Conservation (phyloP, 768 basidiomycete genomes). For the Podaxis sp. region DNA sequence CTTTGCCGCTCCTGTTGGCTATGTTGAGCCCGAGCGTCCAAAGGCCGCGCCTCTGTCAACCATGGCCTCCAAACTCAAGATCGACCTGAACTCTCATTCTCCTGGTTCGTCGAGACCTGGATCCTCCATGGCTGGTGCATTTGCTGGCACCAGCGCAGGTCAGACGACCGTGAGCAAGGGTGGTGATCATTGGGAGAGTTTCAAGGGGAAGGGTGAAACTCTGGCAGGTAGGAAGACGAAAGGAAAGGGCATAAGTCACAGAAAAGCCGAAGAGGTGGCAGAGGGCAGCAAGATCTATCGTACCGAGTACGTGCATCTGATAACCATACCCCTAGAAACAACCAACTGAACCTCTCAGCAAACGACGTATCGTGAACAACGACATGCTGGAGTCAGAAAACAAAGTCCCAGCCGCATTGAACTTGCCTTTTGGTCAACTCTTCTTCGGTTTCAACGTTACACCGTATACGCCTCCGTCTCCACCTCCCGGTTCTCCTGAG, state of each 20-base stretch:
- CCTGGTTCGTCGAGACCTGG: constrained; percentile 83
- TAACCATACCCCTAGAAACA: not conserved
- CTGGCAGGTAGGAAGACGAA: constrained; percentile 89
- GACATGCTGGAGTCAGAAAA: constrained; percentile 66
- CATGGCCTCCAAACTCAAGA: constrained; percentile 96
- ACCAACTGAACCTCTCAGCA: constrained; percentile 38
- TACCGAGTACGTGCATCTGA: constrained; percentile 65
- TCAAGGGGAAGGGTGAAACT: constrained; percentile 94
- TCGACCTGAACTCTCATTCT: constrained; percentile 83
- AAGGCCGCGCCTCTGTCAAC: constrained; percentile 79
- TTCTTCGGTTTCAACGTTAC: constrained; percentile 94
- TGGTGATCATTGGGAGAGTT: constrained; percentile 89
- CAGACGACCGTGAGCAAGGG: constrained; percentile 59
- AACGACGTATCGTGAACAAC: constrained; percentile 81
- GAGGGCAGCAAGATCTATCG: constrained; percentile 84
- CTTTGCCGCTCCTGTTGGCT: constrained; percentile 89
- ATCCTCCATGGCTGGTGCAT: constrained; percentile 67
- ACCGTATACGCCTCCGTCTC: constrained; percentile 54
- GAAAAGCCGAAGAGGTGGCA: constrained; percentile 75
- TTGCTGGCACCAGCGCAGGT: constrained; percentile 47
- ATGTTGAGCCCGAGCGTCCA: constrained; percentile 89
- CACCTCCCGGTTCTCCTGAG: constrained; percentile 26
- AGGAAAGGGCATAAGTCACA: constrained; percentile 86
- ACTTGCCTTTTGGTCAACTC: constrained; percentile 87
- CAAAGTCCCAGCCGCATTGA: constrained; percentile 86